Evolutionary conservation across 2,329 filamentous ascomycete genomes (phyloP).

Genomic region (Trichoderma polysporum): DNA sequence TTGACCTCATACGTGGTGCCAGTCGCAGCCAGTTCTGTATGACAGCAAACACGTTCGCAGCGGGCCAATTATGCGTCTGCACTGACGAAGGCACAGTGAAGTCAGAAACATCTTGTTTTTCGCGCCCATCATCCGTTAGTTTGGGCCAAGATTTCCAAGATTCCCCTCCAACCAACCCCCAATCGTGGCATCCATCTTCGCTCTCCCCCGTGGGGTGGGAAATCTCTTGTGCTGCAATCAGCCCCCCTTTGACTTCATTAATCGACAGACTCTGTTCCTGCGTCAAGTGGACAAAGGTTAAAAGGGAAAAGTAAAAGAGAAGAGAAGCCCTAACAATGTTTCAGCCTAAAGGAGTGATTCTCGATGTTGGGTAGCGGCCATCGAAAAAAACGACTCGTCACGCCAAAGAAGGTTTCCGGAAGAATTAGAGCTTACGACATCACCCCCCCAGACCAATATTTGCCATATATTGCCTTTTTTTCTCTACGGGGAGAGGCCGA

Average conservation of each 20-base stretch:
- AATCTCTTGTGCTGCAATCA: neutral
- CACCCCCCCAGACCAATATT: neutral
- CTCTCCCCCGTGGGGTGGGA: conserved; percentile 8
- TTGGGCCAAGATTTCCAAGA: neutral
- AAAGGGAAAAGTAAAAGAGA: neutral
- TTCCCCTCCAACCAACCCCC: neutral
- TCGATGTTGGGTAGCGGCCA: neutral
- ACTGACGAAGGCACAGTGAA: neutral
- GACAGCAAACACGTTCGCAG: conserved; percentile 16
- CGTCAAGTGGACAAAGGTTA: neutral
- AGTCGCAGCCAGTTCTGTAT: neutral
- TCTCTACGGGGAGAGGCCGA: neutral
- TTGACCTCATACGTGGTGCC: conserved; percentile 15
- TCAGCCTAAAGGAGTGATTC: conserved; percentile 5
- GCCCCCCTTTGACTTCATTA: conserved; percentile 5
- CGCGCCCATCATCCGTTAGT: neutral
- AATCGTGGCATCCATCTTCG: conserved; percentile 1
- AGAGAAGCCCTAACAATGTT: neutral
- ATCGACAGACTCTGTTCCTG: conserved; percentile 8
- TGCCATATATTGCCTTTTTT: neutral
- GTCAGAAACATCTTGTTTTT: neutral
- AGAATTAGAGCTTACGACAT: conserved; percentile 6
- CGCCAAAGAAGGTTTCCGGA: conserved; percentile 8
- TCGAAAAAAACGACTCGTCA: neutral
- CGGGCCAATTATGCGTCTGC: conserved; percentile 4